Percentiles rank a stretch among this genome's conserved stretches.
phyloP scores from a whole-genome alignment of 2,329 filamentous ascomycete species.

The Lithohypha guttulata region DNA sequence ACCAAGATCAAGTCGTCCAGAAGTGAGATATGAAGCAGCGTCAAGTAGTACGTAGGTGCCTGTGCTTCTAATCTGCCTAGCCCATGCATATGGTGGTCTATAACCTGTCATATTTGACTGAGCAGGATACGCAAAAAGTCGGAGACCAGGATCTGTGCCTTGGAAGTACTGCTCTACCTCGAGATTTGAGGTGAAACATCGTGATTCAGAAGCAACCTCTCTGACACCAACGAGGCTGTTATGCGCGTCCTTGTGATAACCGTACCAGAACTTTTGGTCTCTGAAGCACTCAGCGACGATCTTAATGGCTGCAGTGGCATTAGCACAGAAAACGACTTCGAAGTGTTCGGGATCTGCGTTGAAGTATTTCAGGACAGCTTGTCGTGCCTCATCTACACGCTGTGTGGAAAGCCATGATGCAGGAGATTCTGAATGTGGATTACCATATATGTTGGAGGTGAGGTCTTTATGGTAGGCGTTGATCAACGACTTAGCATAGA shows the following conservation, averaged over 20 bases:
- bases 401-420: slow-evolving; percentile 66
- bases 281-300: slow-evolving; percentile 68
- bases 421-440: slow-evolving; percentile 75
- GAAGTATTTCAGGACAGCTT: slow-evolving; percentile 63
- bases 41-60: slow-evolving; percentile 40
- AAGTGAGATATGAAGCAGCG: slow-evolving; percentile 55
- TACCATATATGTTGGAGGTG: slow-evolving; percentile 68
- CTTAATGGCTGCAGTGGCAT: slow-evolving; percentile 87
- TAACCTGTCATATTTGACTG: slow-evolving; percentile 62
- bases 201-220: slow-evolving; percentile 53
- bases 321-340: slow-evolving; percentile 81
- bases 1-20: slow-evolving; percentile 45
- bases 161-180: slow-evolving; percentile 56
- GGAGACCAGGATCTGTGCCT: slow-evolving; percentile 22
- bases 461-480: slow-evolving; percentile 67
- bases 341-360: slow-evolving; percentile 69
- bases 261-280: slow-evolving; percentile 63
- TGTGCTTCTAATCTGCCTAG: slow-evolving; percentile 11
- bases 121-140: slow-evolving; percentile 54
- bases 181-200: slow-evolving; percentile 54
- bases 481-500: slow-evolving; percentile 65
- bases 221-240: slow-evolving; percentile 76
- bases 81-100: slow-evolving; percentile 47
- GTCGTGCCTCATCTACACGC: slow-evolving; percentile 63
- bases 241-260: slow-evolving; percentile 73